Evolutionary conservation across 2,329 filamentous ascomycete species (phyloP).

Genomic region (Microsporum ferrugineum): DNA sequence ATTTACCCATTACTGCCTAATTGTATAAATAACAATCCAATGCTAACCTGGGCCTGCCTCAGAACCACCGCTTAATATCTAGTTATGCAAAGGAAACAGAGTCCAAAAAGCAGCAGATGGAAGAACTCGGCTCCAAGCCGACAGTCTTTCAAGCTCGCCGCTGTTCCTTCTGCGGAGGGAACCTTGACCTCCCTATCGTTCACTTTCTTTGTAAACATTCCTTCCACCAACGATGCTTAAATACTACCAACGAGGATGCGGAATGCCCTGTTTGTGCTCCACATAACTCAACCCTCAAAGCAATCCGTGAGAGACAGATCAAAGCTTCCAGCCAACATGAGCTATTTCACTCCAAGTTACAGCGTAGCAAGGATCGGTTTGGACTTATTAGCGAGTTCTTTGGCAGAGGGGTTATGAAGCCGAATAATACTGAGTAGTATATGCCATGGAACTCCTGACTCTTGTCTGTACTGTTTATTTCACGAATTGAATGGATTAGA

Average conservation of each 20-base stretch:
- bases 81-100: slow-evolving; percentile 78
- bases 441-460: not conserved
- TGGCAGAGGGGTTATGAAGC: slow-evolving; percentile 75
- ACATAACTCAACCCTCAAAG: slow-evolving; percentile 76
- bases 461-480: not conserved
- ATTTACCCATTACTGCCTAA: not conserved
- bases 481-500: not conserved
- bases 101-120: slow-evolving; percentile 65
- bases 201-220: slow-evolving; percentile 96
- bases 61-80: slow-evolving; percentile 67
- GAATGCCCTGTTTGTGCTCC: slow-evolving; percentile 80
- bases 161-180: slow-evolving; percentile 68
- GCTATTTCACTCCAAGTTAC: slow-evolving; percentile 70
- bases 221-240: slow-evolving; percentile 86
- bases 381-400: slow-evolving; percentile 92
- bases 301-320: slow-evolving; percentile 73
- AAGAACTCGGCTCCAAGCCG: slow-evolving; percentile 65
- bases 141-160: slow-evolving; percentile 82
- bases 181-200: slow-evolving; percentile 76
- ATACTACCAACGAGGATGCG: slow-evolving; percentile 50
- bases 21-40: not conserved
- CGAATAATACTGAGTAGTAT: slow-evolving; percentile 12
- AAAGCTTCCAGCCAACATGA: slow-evolving; percentile 82
- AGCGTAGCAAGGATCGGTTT: slow-evolving; percentile 69
- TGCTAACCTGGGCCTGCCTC: not conserved